A percentile compares a stretch with the other conserved stretches of the same genome.
Evolutionary conservation across 805 yeast species (phyloP).

Genomic region (Kurtzmaniella fragi): DNA sequence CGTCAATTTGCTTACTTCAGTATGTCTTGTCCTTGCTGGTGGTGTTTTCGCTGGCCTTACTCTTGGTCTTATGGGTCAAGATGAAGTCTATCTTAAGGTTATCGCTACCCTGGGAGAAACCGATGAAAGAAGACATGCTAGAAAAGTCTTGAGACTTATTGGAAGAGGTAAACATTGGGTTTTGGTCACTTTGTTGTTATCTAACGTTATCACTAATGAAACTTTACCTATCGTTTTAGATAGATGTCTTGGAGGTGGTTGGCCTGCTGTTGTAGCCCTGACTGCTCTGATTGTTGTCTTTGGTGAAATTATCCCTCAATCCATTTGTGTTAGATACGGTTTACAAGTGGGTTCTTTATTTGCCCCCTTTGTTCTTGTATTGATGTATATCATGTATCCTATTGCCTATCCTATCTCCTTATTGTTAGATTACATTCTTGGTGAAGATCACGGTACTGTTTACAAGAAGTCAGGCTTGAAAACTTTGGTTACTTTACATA

Average conservation of each 20-base stretch:
- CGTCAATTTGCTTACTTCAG: slow-evolving; percentile 49
- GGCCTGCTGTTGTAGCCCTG: slow-evolving; percentile 94
- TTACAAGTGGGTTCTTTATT: slow-evolving; percentile 85
- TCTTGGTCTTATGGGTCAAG: slow-evolving; percentile 97
- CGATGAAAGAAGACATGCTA: slow-evolving; percentile 62
- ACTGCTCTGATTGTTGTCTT: slow-evolving; percentile 89
- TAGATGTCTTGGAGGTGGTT: slow-evolving; percentile 91
- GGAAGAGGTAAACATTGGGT: slow-evolving; percentile 94
- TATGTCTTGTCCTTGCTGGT: slow-evolving; percentile 63
- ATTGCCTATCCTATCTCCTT: slow-evolving; percentile 86
- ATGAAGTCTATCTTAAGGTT: slow-evolving; percentile 89
- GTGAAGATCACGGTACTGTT: slow-evolving; percentile 95
- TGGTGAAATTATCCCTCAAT: slow-evolving; percentile 96
- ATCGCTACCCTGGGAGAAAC: slow-evolving; percentile 82
- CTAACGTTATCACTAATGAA: slow-evolving; percentile 91
- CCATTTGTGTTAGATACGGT: slow-evolving; percentile 89
- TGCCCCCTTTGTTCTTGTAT: slow-evolving; percentile 76
- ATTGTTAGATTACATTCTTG: slow-evolving; percentile 74
- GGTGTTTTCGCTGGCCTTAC: slow-evolving; percentile 94
- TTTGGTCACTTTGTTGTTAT: slow-evolving; percentile 76
- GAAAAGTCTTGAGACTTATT: slow-evolving; percentile 65
- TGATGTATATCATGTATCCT: slow-evolving; percentile 91
- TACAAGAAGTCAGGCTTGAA: slow-evolving; percentile 91
- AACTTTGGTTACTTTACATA: slow-evolving; percentile 87
- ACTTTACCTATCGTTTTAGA: slow-evolving; percentile 92